A percentile compares a stretch with the other conserved stretches of the same genome.
phyloP scores from a whole-genome alignment of 2,329 filamentous ascomycete genomes.

The Xylariaceae sp. region DNA sequence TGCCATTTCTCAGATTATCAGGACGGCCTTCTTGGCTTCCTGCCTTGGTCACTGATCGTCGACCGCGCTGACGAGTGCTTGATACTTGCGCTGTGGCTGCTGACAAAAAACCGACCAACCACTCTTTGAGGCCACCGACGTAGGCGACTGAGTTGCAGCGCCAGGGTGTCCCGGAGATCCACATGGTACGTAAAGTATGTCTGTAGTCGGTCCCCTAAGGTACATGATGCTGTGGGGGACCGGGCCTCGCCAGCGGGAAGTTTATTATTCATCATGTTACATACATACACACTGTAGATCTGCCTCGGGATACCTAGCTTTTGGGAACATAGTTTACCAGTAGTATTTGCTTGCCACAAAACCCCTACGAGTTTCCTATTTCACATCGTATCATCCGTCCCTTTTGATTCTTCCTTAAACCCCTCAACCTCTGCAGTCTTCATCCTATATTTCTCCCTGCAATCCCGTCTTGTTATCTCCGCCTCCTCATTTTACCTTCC shows the following conservation, averaged over 20 bases:
- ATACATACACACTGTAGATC: too few species aligned
- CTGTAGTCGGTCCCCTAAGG: slow-evolving; percentile 25
- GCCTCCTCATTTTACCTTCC: too few species aligned
- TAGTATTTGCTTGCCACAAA: background rate
- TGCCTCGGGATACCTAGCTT: background rate
- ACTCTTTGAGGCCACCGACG: slow-evolving; percentile 16
- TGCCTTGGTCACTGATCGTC: background rate
- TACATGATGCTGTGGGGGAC: slow-evolving; percentile 24
- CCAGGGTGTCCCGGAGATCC: slow-evolving; percentile 15
- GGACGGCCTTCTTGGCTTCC: background rate
- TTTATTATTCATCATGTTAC: slow-evolving; percentile 25
- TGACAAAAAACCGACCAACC: background rate
- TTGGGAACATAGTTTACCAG: background rate
- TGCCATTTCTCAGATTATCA: background rate
- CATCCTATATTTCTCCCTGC: background rate
- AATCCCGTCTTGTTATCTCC: background rate
- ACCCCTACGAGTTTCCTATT: background rate
- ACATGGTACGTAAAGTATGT: slow-evolving; percentile 21
- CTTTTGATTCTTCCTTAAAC: background rate
- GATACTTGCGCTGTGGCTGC: background rate
- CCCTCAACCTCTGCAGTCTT: background rate
- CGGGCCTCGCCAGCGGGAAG: slow-evolving; percentile 21
- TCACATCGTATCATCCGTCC: background rate
- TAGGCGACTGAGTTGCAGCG: slow-evolving; percentile 20
- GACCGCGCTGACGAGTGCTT: background rate